Conservation (phyloP, 768 basidiomycete species). For the Suillus brevipes region DNA sequence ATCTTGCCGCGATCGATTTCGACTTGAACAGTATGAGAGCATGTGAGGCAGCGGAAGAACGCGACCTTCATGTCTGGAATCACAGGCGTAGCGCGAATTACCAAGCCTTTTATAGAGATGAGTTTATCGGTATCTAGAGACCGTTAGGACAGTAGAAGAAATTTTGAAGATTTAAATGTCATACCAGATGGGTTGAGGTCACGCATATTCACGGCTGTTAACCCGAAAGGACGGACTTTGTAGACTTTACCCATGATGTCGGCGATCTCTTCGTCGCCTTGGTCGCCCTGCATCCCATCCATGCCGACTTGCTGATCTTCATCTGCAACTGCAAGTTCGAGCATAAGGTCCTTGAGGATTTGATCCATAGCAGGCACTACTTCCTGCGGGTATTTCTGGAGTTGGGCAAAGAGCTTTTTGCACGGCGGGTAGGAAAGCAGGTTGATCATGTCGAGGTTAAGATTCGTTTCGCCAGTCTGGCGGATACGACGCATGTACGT, state of each 20-base stretch:
- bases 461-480: conserved; percentile 86
- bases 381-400: conserved; percentile 95
- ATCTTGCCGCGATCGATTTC: conserved; percentile 99
- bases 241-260: conserved; percentile 90
- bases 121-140: conserved; percentile 93
- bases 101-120: conserved; percentile 92
- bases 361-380: conserved; percentile 98
- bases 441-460: conserved; percentile 90
- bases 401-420: conserved; percentile 79
- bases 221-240: conserved; percentile 91
- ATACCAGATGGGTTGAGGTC: conserved; percentile 90
- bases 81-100: conserved; percentile 95
- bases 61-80: conserved; percentile 99
- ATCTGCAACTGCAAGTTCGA: conserved; percentile 84
- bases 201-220: conserved; percentile 87
- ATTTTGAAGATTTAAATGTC: conserved; percentile 17
- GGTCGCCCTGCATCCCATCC: conserved; percentile 74
- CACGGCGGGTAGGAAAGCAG: conserved; percentile 82
- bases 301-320: conserved; percentile 68
- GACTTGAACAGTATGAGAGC: conserved; percentile 94
- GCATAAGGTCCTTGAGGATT: conserved; percentile 88
- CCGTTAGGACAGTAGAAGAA: conserved; percentile 1
- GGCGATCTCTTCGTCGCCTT: conserved; percentile 82
- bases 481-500: conserved; percentile 82
- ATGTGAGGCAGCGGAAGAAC: conserved; percentile 96